Base-by-base conservation (phyloP, 768 basidiomycete genomes). In the Serpula lacrymans region DNA sequence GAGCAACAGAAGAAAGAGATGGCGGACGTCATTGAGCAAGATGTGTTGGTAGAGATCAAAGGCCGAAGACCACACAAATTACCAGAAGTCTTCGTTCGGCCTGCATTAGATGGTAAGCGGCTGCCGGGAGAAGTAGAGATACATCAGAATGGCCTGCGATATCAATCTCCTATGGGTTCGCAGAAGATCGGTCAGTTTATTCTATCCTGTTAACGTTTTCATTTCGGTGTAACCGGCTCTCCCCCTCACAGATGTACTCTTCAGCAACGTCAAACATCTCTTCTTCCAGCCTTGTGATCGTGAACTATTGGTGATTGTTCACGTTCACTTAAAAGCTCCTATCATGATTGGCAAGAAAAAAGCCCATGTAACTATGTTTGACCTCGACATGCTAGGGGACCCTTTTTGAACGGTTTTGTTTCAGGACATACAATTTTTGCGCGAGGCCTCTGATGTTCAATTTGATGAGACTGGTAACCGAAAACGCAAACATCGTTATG, bases 281-380 rank as follows among this genome's bases (percentile, higher is more conserved):
- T 96, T 98, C 69, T 98, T 99, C 78, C 96, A 99, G 58, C 95
- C 96, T 2, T 97, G 95, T 54, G 96, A 99, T 49, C 83, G 90
- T 50, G 96, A 99, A 61, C 70, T 98, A 14, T 74, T 97, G 39
- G 94, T 96, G 41, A 84, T 99, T 46, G 80, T 96, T 23, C 96
- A 99, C 59, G 65, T 96, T 37, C 89, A 98, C 60, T 74, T 99
- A 37, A 96, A 80, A 63, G 79, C 91, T 1, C 96, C 96, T 1
- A 97, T 99, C 60, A 95, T 98, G 78, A 89, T 99, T 51, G 95
- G 96, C 46, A 98, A 98, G 72, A 96, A 93, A 69, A 99, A 98
- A 64, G 82, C 96, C 16, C 90, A 88, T 54, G 91, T 93, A 53
- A 37, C 82, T 6, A 2, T 30, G 37, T 6, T 31, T 16, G 18